Base-by-base conservation (phyloP, 345 rosid species). In the Clarkia xantiana region DNA sequence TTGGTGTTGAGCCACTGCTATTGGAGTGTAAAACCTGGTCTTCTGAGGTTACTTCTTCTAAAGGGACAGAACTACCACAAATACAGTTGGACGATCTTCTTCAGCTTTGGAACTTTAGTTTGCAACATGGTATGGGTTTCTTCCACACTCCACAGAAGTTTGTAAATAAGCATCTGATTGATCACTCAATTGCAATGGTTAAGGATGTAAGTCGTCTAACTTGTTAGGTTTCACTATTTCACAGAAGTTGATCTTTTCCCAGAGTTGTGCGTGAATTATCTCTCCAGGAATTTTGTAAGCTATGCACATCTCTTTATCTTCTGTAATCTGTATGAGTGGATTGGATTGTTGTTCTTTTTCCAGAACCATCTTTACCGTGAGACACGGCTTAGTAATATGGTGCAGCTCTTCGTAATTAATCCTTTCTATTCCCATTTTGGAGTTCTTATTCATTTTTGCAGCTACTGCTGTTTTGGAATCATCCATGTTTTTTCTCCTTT, bases 271-370 rank as follows among this genome's bases (percentile, higher is more conserved):
- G 71, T 51, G 17, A 60, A 74, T 52, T 79, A 72, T 69, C 85
- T 81, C 45, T 91, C 91, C 49, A 82, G 69, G 63, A 73, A 82
- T 59, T 76, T 85, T 47, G 95, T 86, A 76, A 45, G 91, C 77
- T 51, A 51, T 63, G 53, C 42, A 47, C 52, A 58, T 66, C 51
- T 63, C 53, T 64, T 57, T 50, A 18, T 11, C 58, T 40, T 51
- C 60, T 62, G 52, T 48, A n/a, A n/a, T n/a, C n/a, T 11, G 18
- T 6, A 23, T 6, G 29, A 23, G 6, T 23, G 5, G 36, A 3
- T 5, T 29, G 6, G 36, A 29, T 29, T 29, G 36, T 29, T 29
- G 36, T 29, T 29, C 4, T 29, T 29, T 29, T 29, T 7, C 0
- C 36, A 29, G 5, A 10, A 29, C 7, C 36, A 29, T 29, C 9